These are phyloP conservation scores for Cucumis melo DNA, from an alignment of 306 rosid species.

Conservation along the genomic window DNA sequence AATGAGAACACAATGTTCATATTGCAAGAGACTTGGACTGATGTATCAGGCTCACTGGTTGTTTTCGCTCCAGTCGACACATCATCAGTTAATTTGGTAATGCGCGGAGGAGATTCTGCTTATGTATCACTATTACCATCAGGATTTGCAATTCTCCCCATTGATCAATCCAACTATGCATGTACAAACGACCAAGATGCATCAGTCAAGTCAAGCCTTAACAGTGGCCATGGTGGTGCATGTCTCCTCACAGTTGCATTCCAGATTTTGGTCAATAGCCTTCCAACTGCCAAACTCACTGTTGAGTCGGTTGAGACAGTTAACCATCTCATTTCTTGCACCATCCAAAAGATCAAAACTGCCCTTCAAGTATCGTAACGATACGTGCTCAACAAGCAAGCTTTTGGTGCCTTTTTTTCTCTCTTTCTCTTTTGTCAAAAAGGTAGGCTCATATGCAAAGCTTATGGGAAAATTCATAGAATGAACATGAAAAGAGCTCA, in stretches of 20 bases:
- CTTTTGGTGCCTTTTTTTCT: not conserved
- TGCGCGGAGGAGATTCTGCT: conserved; percentile 57
- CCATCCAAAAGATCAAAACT: conserved; percentile 54
- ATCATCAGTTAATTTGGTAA: conserved; percentile 32
- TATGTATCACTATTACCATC: conserved; percentile 56
- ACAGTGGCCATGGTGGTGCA: conserved; percentile 13
- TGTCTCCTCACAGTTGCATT: conserved; percentile 55
- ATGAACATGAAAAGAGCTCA: conserved; percentile 2
- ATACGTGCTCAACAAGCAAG: not conserved
- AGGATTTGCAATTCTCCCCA: conserved; percentile 62
- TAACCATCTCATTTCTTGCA: conserved; percentile 37
- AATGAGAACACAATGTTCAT: conserved; percentile 37
- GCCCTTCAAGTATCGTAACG: conserved; percentile 31
- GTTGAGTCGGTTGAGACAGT: conserved; percentile 53
- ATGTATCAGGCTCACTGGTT: conserved; percentile 45
- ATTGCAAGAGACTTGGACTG: conserved; percentile 72
- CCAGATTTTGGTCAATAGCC: conserved; percentile 41
- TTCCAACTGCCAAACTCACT: conserved; percentile 36
- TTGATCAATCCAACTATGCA: conserved; percentile 13
- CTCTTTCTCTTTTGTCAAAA: not conserved
- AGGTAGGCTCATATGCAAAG: not conserved
- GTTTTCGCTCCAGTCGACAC: conserved; percentile 63
- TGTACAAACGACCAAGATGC: not conserved
- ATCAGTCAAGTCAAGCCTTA: conserved; percentile 8
- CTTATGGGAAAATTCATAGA: conserved; percentile 4